Base-by-base conservation (phyloP, 805 yeast species). In the Scheffersomyces coipomensis region DNA sequence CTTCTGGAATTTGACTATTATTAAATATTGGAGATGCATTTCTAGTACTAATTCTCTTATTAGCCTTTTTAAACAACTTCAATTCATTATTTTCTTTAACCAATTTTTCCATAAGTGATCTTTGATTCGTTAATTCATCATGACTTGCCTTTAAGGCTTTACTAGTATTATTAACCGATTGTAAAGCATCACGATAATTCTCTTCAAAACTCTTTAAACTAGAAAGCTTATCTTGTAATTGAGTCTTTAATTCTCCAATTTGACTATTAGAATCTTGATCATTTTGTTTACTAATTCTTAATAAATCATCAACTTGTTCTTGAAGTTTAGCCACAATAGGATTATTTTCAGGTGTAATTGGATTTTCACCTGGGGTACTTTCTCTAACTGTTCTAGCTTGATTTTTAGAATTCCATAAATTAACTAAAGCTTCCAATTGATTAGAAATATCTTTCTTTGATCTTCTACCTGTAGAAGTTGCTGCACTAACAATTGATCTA, bases 91-190 rank as follows among this genome's bases (percentile, higher is more conserved):
- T 62, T 58, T 89, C 91, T 38, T 73, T 75, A 43, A 71, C 66
- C 38, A 88, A 68, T 46, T 74, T 74, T 34, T 72, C 77, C 42
- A 80, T 75, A 15, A 68, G 50, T 11, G 73, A 79, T 50, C 76
- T 83, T 55, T 78, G 81, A 55, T 73, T 78, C 23, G 72, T 71
- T 43, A 84, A 64, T 58, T 89, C 96, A 33, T 74, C 78, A 51
- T 88, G 88, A 7, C 91, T 83, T 47, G 82, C 54, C 34, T 78
- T 78, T 39, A 89, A 71, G 0, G 96, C 96, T 45, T 75, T 78
- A 40, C 84, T 82, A 11, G 91, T 81, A 56, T 82, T 87, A 49
- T 78, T 79, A 23, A 87, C 83, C 18, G 88, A 79, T 45, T 78
- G 80, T 39, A 86, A 61, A 1, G 93, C 85, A 51, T 82, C 80